phyloP scores from a whole-genome alignment of 306 rosid genomes.

The Dalbergia cultrata region DNA sequence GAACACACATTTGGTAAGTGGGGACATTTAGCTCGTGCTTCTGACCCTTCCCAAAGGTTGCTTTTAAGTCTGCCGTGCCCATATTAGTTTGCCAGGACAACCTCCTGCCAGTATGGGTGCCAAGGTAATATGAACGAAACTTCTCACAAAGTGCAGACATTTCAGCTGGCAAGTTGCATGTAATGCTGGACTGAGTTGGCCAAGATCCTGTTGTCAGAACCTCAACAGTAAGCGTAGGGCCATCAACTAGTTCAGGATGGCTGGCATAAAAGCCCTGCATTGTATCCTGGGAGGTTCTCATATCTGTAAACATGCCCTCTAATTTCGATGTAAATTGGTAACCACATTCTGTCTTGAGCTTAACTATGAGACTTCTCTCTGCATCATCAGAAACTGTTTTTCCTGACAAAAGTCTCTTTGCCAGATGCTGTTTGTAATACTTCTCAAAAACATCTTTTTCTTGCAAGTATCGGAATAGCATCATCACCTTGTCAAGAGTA shows the following conservation, averaged over 20 bases:
- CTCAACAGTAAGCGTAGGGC: slow-evolving; percentile 90
- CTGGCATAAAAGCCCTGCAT: slow-evolving; percentile 83
- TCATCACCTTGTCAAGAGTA: slow-evolving; percentile 94
- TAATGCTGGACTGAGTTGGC: slow-evolving; percentile 88
- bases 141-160: slow-evolving; percentile 86
- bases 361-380: slow-evolving; percentile 91
- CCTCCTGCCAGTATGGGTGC: slow-evolving; percentile 93
- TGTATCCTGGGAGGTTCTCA: slow-evolving; percentile 94
- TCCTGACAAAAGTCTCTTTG: slow-evolving; percentile 91
- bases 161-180: slow-evolving; percentile 93
- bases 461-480: slow-evolving; percentile 88
- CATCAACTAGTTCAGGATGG: slow-evolving; percentile 75
- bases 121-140: slow-evolving; percentile 88
- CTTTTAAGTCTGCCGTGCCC: slow-evolving; percentile 92
- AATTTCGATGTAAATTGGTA: slow-evolving; percentile 93
- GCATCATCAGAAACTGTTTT: slow-evolving; percentile 96
- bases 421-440: slow-evolving; percentile 95
- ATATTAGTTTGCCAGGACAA: slow-evolving; percentile 96
- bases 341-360: slow-evolving; percentile 96
- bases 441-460: slow-evolving; percentile 95
- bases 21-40: slow-evolving; percentile 96
- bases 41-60: slow-evolving; percentile 93
- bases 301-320: slow-evolving; percentile 97
- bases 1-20: slow-evolving; percentile 93
- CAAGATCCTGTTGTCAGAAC: slow-evolving; percentile 96